These are phyloP conservation scores for Penicillium herquei DNA, from an alignment of 495 filamentous ascomycete genomes.

Conservation along the genomic window DNA sequence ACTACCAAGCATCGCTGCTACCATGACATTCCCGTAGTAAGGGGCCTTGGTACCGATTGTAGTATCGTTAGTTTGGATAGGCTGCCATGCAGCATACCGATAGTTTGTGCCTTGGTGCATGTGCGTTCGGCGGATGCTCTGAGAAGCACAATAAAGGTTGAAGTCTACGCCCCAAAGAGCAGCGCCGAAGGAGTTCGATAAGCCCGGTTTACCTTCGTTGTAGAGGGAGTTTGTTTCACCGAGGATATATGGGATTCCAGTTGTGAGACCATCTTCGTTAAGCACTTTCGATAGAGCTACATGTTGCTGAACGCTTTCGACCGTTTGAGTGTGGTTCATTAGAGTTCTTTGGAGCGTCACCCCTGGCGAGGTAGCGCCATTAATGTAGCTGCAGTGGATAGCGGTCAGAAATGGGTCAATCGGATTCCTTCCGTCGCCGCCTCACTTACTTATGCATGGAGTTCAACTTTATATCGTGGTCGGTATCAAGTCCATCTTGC, in stretches of 20 bases:
- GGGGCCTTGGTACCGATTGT: conserved; percentile 61
- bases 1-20: conserved; percentile 54
- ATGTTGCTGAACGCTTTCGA: conserved; percentile 47
- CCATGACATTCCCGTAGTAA: conserved; percentile 64
- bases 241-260: conserved; percentile 56
- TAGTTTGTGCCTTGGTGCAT: conserved; percentile 69
- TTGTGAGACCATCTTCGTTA: conserved; percentile 31
- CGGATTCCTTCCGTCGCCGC: not conserved
- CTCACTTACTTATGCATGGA: conserved; percentile 61
- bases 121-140: conserved; percentile 57
- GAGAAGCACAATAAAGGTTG: conserved; percentile 56
- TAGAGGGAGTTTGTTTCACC: conserved; percentile 67
- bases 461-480: conserved; percentile 52
- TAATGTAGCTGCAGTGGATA: conserved; percentile 55
- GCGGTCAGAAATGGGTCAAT: not conserved
- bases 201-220: conserved; percentile 59
- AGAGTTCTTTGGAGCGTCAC: conserved; percentile 64
- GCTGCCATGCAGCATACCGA: conserved; percentile 60
- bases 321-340: conserved; percentile 63
- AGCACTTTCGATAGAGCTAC: conserved; percentile 43
- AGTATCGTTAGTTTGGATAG: conserved; percentile 51
- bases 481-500: conserved; percentile 49
- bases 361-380: conserved; percentile 57
- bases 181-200: conserved; percentile 69
- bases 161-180: conserved; percentile 71